Evolutionary conservation across 2,329 filamentous ascomycete genomes (phyloP), one percentile per base, ranked within the genome.

Genomic region (Lachnellula subtilissima): DNA sequence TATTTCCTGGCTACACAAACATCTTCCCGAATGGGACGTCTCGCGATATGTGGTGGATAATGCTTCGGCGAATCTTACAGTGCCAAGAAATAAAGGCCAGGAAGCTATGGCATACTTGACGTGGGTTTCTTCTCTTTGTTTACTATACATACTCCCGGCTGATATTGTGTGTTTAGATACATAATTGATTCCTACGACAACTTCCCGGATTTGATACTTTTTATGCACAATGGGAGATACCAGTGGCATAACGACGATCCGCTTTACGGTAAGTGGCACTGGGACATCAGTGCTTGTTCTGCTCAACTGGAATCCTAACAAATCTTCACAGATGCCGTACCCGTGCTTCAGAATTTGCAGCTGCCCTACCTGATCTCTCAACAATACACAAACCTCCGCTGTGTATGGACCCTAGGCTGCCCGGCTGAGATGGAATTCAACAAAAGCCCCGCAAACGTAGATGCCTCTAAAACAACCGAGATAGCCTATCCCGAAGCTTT

Each of bases 361-460:
- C 66, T 80, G 22, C 69, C 76, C 19, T 76, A 80, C 60, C 71
- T 85, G 22, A 73, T 75, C 48, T 66, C 72, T 43, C 71, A 75
- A 48, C 81, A 81, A 52, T 85, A 84, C 66, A 76, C 78, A 53
- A 84, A 84, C 63, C 74, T 85, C 43, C 79, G 82, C 55, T 85
- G 82, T 66, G 79, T 77, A 56, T 80, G 76, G 77, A 73, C 76
- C 45, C 77, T 81, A 2, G 82, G 82, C 4, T 85, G 82, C 56
- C 73, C 76, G 5, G 67, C 64, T 39, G 75, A 78, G 68, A 74
- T 79, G 59, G 66, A 67, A 0, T 75, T 75, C 3, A 59, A 67
- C 35, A 56, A 14, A 14, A 65, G 42, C 72, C 75, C 70, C 64
- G 48, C 56, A 32, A 66, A 72, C 15, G 62, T 50, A 15, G 48